Base-by-base conservation (phyloP, 2,329 filamentous ascomycete genomes). In the Chalaropsis ovoidea region DNA sequence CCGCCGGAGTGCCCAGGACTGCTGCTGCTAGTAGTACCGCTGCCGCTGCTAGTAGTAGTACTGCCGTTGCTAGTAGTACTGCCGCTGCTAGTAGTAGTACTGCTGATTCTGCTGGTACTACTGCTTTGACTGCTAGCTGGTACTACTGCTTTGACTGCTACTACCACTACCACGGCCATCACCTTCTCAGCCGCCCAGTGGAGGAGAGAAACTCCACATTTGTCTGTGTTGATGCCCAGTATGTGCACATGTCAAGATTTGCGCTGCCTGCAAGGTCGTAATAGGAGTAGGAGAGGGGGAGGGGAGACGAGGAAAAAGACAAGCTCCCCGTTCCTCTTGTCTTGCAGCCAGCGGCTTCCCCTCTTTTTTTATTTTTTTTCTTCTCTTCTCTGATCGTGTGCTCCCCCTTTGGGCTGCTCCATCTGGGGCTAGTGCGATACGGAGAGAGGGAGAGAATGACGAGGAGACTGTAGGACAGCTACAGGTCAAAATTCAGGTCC, bases 161-260 rank as follows among this genome's bases (percentile, higher is more conserved):
- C 8, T 39, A 7, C 35, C 35, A 39, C 4, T 13, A 58, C 13
- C 7, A 58, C 5, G 10, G 22, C 22, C 52, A 39, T 39, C 4
- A 10, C 35, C 35, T 39, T 39, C 35, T 39, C 8, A 10, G 35
- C 35, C 35, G 4, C 8, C 13, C 19, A 24, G 24, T 52, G 47
- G 47, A 52, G 47, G 47, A 52, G 47, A 52, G 47, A 58, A 58
- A 58, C 52, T 58, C 52, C 52, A 35, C 52, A 58, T 35, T 58
- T 58, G 24, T 35, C 52, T 58, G 52, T 58, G 52, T 58, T 58
- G 52, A 58, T 58, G 52, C 52, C 52, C 52, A 58, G 52, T 35
- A 35, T 58, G 52, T 58, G 24, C 52, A 58, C 52, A 58, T 58
- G 15, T 58, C 52, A 58, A 58, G 52, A 35, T 58, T 58, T 58